Percentiles rank a stretch among this genome's conserved stretches.
Evolutionary conservation across 2,329 filamentous ascomycete species (phyloP).

Genomic region (Colletotrichum gloeosporioides): DNA sequence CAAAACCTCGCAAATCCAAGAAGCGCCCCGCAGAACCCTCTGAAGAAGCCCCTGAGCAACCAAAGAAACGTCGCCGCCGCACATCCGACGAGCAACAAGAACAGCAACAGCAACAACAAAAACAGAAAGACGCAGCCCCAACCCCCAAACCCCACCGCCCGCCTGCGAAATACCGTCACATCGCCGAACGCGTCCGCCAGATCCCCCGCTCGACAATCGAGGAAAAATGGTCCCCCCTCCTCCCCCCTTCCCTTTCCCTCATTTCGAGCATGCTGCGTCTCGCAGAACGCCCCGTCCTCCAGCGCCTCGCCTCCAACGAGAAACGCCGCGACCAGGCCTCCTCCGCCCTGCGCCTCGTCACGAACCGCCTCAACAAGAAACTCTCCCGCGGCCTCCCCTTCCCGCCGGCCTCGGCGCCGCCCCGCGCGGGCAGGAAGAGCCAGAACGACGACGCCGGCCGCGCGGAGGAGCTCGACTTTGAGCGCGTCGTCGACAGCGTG

Average conservation of each 20-base stretch:
- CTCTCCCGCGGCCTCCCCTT: slow-evolving; percentile 69
- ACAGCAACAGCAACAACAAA: background rate
- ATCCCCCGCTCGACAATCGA: slow-evolving; percentile 71
- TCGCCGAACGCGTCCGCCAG: slow-evolving; percentile 54
- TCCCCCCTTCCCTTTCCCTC: slow-evolving; percentile 57
- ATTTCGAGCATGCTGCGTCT: slow-evolving; percentile 62
- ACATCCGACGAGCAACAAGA: slow-evolving; percentile 8
- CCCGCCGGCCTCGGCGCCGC: slow-evolving; percentile 53
- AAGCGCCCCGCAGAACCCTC: background rate
- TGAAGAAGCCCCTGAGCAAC: background rate
- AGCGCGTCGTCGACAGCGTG: slow-evolving; percentile 67
- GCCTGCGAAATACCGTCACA: slow-evolving; percentile 51
- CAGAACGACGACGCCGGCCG: slow-evolving; percentile 32
- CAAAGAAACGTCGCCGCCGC: slow-evolving; percentile 8
- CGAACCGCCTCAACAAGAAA: slow-evolving; percentile 62
- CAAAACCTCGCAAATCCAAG: slow-evolving; percentile 1
- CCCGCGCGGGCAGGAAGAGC: slow-evolving; percentile 8
- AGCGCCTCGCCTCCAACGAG: slow-evolving; percentile 55
- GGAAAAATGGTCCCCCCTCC: slow-evolving; percentile 69
- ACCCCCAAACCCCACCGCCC: slow-evolving; percentile 27
- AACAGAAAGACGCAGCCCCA: background rate
- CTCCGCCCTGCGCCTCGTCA: slow-evolving; percentile 58
- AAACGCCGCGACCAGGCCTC: slow-evolving; percentile 59
- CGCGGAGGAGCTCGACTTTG: slow-evolving; percentile 68
- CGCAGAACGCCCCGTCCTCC: slow-evolving; percentile 66